Conservation (phyloP, 2,329 filamentous ascomycete species). For the Aschersonia sp. region DNA sequence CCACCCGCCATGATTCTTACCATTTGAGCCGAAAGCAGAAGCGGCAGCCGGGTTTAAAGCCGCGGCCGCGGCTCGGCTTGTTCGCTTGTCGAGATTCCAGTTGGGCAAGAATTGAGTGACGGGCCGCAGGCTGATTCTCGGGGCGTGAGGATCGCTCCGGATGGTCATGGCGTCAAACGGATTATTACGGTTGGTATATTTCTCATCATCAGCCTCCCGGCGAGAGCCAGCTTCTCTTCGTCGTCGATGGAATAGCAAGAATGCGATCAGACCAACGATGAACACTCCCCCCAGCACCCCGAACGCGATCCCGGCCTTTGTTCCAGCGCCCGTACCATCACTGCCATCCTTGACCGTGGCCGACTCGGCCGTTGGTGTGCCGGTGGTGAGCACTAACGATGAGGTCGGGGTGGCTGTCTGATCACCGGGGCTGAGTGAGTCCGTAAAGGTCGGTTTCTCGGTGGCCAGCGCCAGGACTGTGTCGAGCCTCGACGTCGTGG, state of each 20-base stretch:
- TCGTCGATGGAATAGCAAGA: conserved; percentile 55
- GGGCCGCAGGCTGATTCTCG: conserved; percentile 73
- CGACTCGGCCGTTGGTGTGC: conserved; percentile 7
- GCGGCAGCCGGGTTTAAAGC: conserved; percentile 18
- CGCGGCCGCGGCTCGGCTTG: conserved; percentile 32
- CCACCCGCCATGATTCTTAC: conserved; percentile 24
- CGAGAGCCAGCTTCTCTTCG: conserved; percentile 49
- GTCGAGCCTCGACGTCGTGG: conserved; percentile 10
- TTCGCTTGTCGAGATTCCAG: conserved; percentile 31
- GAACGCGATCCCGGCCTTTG: conserved; percentile 73
- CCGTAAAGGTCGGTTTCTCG: conserved; percentile 6
- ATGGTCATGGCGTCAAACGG: conserved; percentile 4
- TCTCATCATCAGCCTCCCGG: conserved; percentile 46
- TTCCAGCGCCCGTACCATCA: conserved; percentile 18
- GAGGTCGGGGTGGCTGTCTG: conserved; percentile 5
- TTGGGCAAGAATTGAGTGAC: conserved; percentile 71
- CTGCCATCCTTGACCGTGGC: not conserved
- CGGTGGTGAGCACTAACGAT: conserved; percentile 8
- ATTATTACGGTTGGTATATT: conserved; percentile 27
- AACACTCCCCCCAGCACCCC: conserved; percentile 61
- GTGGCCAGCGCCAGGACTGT: conserved; percentile 17
- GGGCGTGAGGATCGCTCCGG: conserved; percentile 36
- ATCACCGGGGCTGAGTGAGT: conserved; percentile 4
- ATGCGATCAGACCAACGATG: conserved; percentile 49
- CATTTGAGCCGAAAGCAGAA: conserved; percentile 4